Conservation (phyloP, 257 asterid genomes). For the Henckelia pumila region DNA sequence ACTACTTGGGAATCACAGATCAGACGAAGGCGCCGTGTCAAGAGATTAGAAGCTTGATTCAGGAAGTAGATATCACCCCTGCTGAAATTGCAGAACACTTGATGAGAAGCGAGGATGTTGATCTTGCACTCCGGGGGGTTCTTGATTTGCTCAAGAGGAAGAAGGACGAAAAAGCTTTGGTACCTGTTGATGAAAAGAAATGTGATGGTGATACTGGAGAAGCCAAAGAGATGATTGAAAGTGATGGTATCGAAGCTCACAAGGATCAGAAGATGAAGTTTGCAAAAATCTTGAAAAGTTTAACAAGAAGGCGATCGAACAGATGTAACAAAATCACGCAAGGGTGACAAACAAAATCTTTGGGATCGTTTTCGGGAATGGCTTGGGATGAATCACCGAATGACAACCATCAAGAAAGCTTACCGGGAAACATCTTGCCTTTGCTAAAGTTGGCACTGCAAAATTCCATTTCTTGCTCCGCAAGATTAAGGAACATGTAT, state of each 20-base stretch:
- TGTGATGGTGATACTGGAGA: background rate
- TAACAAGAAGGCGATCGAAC: constrained; percentile 8
- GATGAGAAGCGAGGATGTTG: constrained; percentile 66
- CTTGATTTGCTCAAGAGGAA: constrained; percentile 49
- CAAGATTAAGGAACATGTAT: too few relatives aligned
- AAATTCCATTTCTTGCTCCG: too few relatives aligned
- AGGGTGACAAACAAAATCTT: too few relatives aligned
- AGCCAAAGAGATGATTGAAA: constrained; percentile 2
- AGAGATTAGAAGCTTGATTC: constrained; percentile 43
- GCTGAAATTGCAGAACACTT: constrained; percentile 81
- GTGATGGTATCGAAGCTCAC: background rate
- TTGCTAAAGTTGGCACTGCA: too few relatives aligned
- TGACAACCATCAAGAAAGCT: too few relatives aligned
- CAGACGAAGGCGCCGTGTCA: constrained; percentile 28
- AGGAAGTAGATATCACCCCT: constrained; percentile 47
- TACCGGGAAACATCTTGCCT: too few relatives aligned
- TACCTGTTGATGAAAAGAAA: background rate
- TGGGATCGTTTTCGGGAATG: too few relatives aligned
- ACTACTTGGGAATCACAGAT: constrained; percentile 48
- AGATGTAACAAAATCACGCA: constrained; percentile 9
- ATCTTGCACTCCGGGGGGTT: constrained; percentile 56
- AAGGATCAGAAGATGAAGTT: constrained; percentile 24
- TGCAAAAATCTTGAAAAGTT: constrained; percentile 17
- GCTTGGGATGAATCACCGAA: too few relatives aligned
- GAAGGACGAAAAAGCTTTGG: constrained; percentile 19